Base-by-base conservation (phyloP, 257 asterid species). In the Scutellaria minor region DNA sequence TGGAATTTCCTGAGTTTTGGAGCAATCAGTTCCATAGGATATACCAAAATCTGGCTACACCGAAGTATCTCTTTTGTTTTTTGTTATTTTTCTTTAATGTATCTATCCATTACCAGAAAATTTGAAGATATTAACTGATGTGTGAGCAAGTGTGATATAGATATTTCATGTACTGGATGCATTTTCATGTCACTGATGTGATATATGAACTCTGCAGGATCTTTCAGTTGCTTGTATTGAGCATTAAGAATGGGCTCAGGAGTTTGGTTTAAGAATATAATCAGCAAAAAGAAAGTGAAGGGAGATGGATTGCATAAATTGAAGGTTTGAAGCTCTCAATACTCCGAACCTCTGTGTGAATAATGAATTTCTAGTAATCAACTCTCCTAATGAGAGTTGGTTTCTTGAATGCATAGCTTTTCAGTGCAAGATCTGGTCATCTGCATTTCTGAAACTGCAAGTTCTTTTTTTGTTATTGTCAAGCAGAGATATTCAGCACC, bases 181-280 rank as follows among this genome's bases (percentile, higher is more conserved):
- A 27, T 64, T 50, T 42, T 60, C 61, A 66, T 14, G 41, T 35
- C 8, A 11, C 55, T 53, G 46, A 73, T 62, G 58, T 60, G 68
- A 54, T 51, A 55, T 58, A 47, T 70, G 51, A 56, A 39, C 4
- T 65, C 42, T 76, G 82, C 86, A 81, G 88, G 77, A 60, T 61
- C 41, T 48, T 62, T 72, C 18, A 61, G 41, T 56, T 61, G 68
- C 60, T 54, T 56, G 71, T 66, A 71, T 58, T 78, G 70, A 80
- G 82, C 73, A 66, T 58, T 75, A 56, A 58, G 66, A 62, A 89
- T 89, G 97, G 93, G 90, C 65, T 86, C 91, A 3, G 88, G 90
- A 57, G 85, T 82, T 75, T 92, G 97, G 96, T 79, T 88, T 61
- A 92, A 84, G 90, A 86, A 84, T 80, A 87, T 89, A 67, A 82